These are phyloP conservation scores for Alternaria sp. DNA, from an alignment of 2,329 filamentous ascomycete genomes.

Conservation along the genomic window DNA sequence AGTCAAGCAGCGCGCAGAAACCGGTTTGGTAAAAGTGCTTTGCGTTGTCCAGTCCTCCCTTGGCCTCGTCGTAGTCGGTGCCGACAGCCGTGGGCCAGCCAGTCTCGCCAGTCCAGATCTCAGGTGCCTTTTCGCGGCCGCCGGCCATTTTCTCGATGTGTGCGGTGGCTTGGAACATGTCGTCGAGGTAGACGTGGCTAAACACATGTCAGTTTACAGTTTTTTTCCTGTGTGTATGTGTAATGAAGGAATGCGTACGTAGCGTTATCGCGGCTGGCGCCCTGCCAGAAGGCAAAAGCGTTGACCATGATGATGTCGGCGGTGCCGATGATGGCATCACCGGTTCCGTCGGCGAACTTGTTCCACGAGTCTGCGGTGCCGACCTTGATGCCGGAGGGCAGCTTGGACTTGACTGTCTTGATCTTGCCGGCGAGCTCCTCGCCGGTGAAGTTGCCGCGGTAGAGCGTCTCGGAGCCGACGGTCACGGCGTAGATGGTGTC, in stretches of 20 bases:
- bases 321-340: constrained; percentile 67
- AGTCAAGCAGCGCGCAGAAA: constrained; percentile 68
- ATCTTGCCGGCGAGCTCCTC: constrained; percentile 66
- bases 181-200: constrained; percentile 67
- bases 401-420: constrained; percentile 62
- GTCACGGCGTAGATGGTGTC: constrained; percentile 71
- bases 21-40: constrained; percentile 65
- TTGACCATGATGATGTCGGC: constrained; percentile 70
- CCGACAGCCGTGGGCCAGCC: constrained; percentile 54
- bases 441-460: constrained; percentile 71
- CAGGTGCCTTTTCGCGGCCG: constrained; percentile 58
- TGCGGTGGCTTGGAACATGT: constrained; percentile 67
- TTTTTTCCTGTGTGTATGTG: neutral
- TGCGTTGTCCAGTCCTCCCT: constrained; percentile 66
- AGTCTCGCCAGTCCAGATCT: constrained; percentile 58
- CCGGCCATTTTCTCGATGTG: constrained; percentile 68
- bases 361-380: constrained; percentile 78
- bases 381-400: constrained; percentile 61
- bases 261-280: constrained; percentile 62
- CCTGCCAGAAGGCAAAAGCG: constrained; percentile 77
- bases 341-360: constrained; percentile 72
- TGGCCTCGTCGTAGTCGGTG: constrained; percentile 65
- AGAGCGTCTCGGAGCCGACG: constrained; percentile 73
- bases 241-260: constrained; percentile 37
- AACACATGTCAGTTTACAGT: neutral